Evolutionary conservation across 257 asterid species (phyloP), one percentile per base, ranked within the genome.

Genomic region (Fraxinus americana): DNA sequence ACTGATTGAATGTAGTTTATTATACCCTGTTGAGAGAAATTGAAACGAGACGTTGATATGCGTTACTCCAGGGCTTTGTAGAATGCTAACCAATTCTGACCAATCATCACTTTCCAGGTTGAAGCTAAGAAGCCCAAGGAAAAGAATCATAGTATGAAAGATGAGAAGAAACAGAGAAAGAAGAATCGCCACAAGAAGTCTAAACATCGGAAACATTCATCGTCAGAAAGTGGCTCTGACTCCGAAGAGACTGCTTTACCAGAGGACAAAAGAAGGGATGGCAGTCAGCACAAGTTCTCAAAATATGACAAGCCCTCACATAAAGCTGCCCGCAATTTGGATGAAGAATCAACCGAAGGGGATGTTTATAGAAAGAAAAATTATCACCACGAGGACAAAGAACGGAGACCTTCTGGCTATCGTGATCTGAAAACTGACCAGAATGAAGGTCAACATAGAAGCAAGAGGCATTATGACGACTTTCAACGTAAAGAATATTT

Each of bases 171-270:
- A 83, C 79, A 45, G 35, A 84, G 74, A 73, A 81, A 79, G 82
- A 90, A 86, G 84, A 90, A 87, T 81, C 88, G 38, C 70, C 77
- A 45, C 82, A 89, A 83, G 80, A 87, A 88, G 82, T 86, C 90
- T 14, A 84, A 88, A 85, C 90, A 82, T 17, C 79, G 36, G 65
- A 86, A 71, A 52, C 82, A 76, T 79, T 85, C 91, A 74, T 87
- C 92, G 11, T 82, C 90, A 17, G 87, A 73, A 39, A 86, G 78
- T 73, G 88, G 82, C 78, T 84, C 89, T 5, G 94, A 86, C 80
- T 74, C 77, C 12, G 86, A 86, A 57, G 87, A 78, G 21, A 57
- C 74, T 45, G 43, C 83, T 79, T 43, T 76, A 72, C 67, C 73
- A 16, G 78, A 39, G 76, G 85, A 81, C 32, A 85, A 85, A 59